phyloP scores from a whole-genome alignment of 75 land plant species.

The Pinus taeda region DNA sequence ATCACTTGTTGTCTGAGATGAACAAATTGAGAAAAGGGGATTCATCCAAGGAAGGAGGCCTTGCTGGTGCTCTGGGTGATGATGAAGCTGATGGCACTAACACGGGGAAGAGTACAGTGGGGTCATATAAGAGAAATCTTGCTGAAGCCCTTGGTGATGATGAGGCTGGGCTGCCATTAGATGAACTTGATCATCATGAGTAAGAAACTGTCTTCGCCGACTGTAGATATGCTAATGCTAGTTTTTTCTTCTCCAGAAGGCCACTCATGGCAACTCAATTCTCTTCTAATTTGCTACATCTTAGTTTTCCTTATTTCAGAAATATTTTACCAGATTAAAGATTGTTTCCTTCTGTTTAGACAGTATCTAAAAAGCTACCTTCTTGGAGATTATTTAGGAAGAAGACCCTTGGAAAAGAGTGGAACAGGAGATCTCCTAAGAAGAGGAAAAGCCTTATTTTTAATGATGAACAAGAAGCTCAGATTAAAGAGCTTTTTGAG shows the following conservation, averaged over 20 bases:
- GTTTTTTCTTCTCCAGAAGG: background rate
- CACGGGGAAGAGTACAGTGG: slow-evolving; percentile 9
- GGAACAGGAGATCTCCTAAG: slow-evolving; percentile 15
- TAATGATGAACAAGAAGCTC: slow-evolving; percentile 47
- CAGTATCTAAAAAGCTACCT: background rate
- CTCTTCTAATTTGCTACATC: slow-evolving; percentile 1
- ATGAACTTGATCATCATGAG: slow-evolving; percentile 20
- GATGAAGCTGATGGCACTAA: slow-evolving; percentile 30
- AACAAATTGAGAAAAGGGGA: slow-evolving; percentile 17
- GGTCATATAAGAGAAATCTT: slow-evolving; percentile 31
- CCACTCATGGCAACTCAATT: background rate
- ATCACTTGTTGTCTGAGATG: slow-evolving; percentile 43
- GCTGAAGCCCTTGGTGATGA: slow-evolving; percentile 86
- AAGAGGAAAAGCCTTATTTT: slow-evolving; percentile 42
- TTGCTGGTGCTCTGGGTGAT: slow-evolving; percentile 19
- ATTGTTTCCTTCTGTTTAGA: background rate
- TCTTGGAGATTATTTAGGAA: slow-evolving; percentile 12
- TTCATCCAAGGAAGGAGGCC: background rate
- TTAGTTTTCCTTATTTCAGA: background rate
- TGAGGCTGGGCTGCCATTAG: slow-evolving; percentile 47
- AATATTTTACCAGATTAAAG: background rate
- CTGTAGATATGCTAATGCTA: background rate
- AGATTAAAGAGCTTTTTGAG: slow-evolving; percentile 61
- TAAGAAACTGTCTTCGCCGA: slow-evolving; percentile 15
- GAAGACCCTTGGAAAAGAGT: slow-evolving; percentile 9